Conservation (phyloP, 108 stramenopile genomes). For the Discostella pseudostelligera region DNA sequence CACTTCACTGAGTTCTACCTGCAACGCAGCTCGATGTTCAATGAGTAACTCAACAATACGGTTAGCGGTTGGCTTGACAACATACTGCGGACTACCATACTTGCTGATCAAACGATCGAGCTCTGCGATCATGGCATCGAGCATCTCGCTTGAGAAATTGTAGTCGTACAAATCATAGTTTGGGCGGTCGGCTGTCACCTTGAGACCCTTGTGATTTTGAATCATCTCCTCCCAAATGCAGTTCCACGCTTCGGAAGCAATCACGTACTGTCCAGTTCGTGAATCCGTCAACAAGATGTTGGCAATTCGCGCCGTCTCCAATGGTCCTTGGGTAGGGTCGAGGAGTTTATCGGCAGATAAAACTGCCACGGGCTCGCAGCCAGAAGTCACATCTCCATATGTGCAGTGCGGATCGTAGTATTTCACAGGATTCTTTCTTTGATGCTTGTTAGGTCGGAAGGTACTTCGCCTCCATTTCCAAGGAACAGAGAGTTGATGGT, state of each 20-base stretch:
- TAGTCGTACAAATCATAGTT: not conserved
- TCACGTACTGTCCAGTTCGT: constrained; percentile 27
- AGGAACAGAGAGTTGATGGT: too few species aligned
- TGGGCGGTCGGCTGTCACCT: constrained; percentile 13
- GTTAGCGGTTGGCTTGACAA: constrained; percentile 10
- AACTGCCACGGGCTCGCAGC: constrained; percentile 40
- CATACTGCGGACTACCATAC: constrained; percentile 18
- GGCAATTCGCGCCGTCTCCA: constrained; percentile 26
- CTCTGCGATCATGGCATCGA: constrained; percentile 26
- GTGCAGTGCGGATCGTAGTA: constrained; percentile 41
- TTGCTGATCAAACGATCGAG: constrained; percentile 27
- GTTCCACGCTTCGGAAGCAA: constrained; percentile 36
- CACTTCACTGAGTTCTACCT: constrained; percentile 30
- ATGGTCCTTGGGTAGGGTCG: constrained; percentile 14
- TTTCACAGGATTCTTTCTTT: too few species aligned
- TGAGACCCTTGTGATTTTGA: constrained; percentile 25
- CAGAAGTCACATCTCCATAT: constrained; percentile 29
- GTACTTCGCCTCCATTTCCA: too few species aligned
- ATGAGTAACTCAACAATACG: constrained; percentile 24
- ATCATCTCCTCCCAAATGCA: constrained; percentile 45
- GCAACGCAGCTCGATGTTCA: constrained; percentile 14
- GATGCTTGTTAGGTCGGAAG: too few species aligned
- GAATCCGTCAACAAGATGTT: constrained; percentile 10
- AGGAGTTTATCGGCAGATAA: constrained; percentile 38
- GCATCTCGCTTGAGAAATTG: constrained; percentile 16